Evolutionary conservation across 768 basidiomycete species (phyloP).

Genomic region (Auricularia heimuer): DNA sequence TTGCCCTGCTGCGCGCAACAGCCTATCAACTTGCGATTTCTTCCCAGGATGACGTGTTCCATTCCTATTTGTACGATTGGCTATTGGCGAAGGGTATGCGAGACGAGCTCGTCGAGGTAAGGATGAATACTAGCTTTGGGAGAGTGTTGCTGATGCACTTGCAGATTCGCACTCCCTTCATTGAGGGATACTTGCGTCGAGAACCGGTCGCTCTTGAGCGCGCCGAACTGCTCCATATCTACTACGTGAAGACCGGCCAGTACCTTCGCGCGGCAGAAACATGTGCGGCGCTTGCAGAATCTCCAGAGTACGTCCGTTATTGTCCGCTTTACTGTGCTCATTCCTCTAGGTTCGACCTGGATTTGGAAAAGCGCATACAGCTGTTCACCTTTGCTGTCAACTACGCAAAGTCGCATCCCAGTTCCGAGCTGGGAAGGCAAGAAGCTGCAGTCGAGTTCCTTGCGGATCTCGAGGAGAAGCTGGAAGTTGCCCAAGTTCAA

Average conservation of each 20-base stretch:
- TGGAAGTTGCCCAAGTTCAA: conserved; percentile 95
- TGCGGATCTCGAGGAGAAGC: conserved; percentile 89
- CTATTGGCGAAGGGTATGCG: conserved; percentile 67
- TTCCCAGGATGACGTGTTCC: conserved; percentile 86
- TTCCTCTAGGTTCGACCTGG: conserved; percentile 46
- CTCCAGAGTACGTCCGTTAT: conserved; percentile 51
- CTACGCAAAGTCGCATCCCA: conserved; percentile 91
- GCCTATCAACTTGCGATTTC: conserved; percentile 82
- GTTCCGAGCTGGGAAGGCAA: conserved; percentile 64
- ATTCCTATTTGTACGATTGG: conserved; percentile 93
- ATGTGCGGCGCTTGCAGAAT: conserved; percentile 72
- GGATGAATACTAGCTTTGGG: conserved; percentile 14
- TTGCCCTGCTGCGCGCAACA: conserved; percentile 63
- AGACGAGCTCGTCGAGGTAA: conserved; percentile 83
- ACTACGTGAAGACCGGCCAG: conserved; percentile 87
- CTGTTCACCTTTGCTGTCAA: conserved; percentile 90
- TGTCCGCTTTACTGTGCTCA: not conserved
- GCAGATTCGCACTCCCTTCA: conserved; percentile 76
- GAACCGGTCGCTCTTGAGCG: conserved; percentile 75
- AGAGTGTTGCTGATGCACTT: conserved; percentile 6
- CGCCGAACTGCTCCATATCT: conserved; percentile 90
- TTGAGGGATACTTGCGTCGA: conserved; percentile 79
- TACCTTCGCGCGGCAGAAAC: conserved; percentile 83
- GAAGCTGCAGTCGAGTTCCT: conserved; percentile 92
- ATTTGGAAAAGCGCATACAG: conserved; percentile 70